Conservation (phyloP, 148 eudicot species). For the Persicaria tinctoria region DNA sequence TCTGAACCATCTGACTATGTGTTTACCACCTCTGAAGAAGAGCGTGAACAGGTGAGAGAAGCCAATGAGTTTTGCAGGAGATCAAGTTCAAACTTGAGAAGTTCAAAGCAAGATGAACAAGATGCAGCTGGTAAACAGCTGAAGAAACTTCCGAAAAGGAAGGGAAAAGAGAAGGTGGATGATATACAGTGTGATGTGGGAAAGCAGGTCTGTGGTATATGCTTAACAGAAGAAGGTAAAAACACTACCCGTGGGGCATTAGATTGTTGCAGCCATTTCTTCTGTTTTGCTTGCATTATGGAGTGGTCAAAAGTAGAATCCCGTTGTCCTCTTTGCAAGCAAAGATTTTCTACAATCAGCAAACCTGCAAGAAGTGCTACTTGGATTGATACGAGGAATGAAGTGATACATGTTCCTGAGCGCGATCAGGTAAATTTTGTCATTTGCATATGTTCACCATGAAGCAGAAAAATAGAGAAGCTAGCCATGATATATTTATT, state of each 20-base stretch:
- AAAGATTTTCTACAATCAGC: constrained; percentile 66
- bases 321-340: constrained; percentile 97
- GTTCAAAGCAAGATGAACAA: constrained; percentile 41
- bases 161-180: constrained; percentile 79
- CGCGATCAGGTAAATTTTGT: constrained; percentile 74
- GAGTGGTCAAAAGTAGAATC: constrained; percentile 99
- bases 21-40: constrained; percentile 93
- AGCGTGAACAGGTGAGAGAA: constrained; percentile 77
- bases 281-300: constrained; percentile 87
- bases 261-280: constrained; percentile 87
- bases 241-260: constrained; percentile 67
- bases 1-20: constrained; percentile 69
- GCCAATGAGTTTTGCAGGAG: constrained; percentile 53
- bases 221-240: constrained; percentile 85
- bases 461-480: not conserved
- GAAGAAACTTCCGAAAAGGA: constrained; percentile 40
- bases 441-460: not conserved
- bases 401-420: constrained; percentile 56
- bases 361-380: constrained; percentile 48
- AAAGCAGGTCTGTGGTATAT: constrained; percentile 91
- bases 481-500: not conserved
- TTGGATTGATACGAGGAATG: constrained; percentile 39
- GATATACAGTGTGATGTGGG: constrained; percentile 39
- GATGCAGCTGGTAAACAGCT: constrained; percentile 28
- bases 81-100: constrained; percentile 38